phyloP scores from a whole-genome alignment of 805 yeast species.

The Kregervanrija fluxuum region DNA sequence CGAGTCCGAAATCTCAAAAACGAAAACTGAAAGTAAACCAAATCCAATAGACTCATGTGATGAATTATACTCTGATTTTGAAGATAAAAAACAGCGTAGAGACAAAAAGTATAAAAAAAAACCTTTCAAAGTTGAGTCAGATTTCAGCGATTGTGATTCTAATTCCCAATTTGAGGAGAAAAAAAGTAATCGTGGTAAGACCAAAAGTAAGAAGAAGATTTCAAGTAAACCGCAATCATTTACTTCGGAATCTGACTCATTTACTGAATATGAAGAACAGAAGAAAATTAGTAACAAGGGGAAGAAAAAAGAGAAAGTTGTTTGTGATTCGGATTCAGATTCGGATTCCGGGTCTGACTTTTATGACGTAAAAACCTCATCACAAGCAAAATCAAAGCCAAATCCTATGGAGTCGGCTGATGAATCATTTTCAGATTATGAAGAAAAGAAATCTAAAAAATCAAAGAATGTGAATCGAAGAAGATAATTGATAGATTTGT shows the following conservation, averaged over 20 bases:
- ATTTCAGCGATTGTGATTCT: background rate
- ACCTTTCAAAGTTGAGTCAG: background rate
- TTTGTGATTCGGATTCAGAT: constrained; percentile 3
- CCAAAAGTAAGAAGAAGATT: no score
- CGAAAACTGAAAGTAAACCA: background rate
- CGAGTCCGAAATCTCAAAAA: no score
- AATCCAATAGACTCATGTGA: background rate
- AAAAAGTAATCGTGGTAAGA: background rate
- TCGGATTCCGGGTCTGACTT: no score
- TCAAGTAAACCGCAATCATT: no score
- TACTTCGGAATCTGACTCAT: constrained; percentile 1
- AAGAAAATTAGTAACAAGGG: background rate
- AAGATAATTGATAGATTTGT: background rate
- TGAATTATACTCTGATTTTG: no score
- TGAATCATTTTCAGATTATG: background rate
- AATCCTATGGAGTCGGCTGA: background rate
- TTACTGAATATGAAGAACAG: background rate
- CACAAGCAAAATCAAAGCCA: background rate
- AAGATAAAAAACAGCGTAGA: background rate
- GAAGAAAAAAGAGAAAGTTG: background rate
- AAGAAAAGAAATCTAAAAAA: background rate
- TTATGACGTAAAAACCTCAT: no score
- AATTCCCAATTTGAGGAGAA: constrained; percentile 1
- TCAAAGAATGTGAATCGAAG: background rate
- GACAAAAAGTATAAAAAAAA: background rate